Percentiles rank a stretch among this genome's conserved stretches.
phyloP scores from a whole-genome alignment of 805 yeast genomes.

The Candida nemodendra region DNA sequence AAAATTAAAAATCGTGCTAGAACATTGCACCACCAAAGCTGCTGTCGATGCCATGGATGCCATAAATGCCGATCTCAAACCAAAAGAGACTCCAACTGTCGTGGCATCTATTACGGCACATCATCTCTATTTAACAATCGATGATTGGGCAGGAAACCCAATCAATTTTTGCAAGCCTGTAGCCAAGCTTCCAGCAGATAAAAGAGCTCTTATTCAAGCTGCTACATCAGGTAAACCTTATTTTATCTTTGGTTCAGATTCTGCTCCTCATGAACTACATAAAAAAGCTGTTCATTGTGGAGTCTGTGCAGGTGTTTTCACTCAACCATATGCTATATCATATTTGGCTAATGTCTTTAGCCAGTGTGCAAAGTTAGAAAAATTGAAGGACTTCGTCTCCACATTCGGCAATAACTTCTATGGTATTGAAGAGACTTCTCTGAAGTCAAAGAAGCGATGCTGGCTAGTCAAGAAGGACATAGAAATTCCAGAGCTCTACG shows the following conservation, averaged over 20 bases:
- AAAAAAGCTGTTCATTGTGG: slow-evolving; percentile 75
- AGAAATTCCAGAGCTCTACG: slow-evolving; percentile 59
- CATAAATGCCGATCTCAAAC: slow-evolving; percentile 49
- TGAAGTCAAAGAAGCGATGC: slow-evolving; percentile 47
- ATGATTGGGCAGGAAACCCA: slow-evolving; percentile 96
- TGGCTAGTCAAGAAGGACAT: slow-evolving; percentile 53
- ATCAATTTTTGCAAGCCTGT: slow-evolving; percentile 97
- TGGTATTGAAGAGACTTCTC: slow-evolving; percentile 44
- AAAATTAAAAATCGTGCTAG: slow-evolving; percentile 77
- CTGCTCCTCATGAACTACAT: slow-evolving; percentile 92
- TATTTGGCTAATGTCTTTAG: slow-evolving; percentile 89
- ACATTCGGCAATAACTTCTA: slow-evolving; percentile 75
- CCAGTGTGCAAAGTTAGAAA: slow-evolving; percentile 56
- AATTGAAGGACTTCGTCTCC: slow-evolving; percentile 71
- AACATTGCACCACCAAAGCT: slow-evolving; percentile 90
- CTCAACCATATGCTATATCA: slow-evolving; percentile 79
- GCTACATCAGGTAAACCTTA: slow-evolving; percentile 90
- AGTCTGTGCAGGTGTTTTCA: slow-evolving; percentile 97
- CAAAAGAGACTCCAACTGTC: slow-evolving; percentile 48
- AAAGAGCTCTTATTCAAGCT: slow-evolving; percentile 76
- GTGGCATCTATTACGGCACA: slow-evolving; percentile 97
- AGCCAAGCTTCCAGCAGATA: slow-evolving; percentile 87
- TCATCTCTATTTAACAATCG: slow-evolving; percentile 84
- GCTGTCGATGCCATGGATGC: slow-evolving; percentile 76
- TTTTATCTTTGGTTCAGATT: slow-evolving; percentile 96